Base-by-base conservation (phyloP, 768 basidiomycete species). In the Heimioporus sp. region DNA sequence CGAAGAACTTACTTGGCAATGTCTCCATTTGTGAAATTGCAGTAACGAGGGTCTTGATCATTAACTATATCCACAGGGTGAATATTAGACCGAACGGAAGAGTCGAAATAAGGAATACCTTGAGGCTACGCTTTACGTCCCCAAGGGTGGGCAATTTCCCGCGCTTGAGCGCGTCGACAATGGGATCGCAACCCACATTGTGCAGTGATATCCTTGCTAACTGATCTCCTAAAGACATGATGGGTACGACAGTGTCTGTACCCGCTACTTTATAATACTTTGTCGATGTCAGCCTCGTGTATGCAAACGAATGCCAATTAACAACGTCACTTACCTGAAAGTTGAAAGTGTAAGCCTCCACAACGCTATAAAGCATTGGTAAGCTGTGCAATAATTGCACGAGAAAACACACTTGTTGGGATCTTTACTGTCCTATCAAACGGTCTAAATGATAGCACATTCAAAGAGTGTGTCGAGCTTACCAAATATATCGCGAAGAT, bases 321-420 rank as follows among this genome's bases (percentile, higher is more conserved):
- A 32, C 10, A 34, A 12, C 34, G 28, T 12, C 24, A 51, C 72
- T 54, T 58, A 87, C 89, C 58, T 83, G 79, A 61, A 93, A 91
- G 62, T 91, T 88, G 72, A 93, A 93, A 0, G 89, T 92, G 62
- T 92, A 93, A 13, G 92, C 86, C 65, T 93, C 91, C 20, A 92
- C 78, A 50, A 93, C 87, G 69, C 91, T 93, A 56, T 16, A 28
- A 55, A 11, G 49, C 39, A 42, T 47, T 12, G 17, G 35, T 65
- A 21, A 65, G 52, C n/a, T 37, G 30, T 15, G 39, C n/a, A 53
- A 54, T 31, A 46, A 41, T 54, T 21, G 41, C 47, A 36, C 16
- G 36, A 44, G 5, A 32, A 53, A 49, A 53, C 64, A 72, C 72
- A 87, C 88, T 94, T 92, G 60, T 80, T 89, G 0, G 92, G 92